Conservation (phyloP, 2,329 filamentous ascomycete species). For the Pseudocercospora fuligena region DNA sequence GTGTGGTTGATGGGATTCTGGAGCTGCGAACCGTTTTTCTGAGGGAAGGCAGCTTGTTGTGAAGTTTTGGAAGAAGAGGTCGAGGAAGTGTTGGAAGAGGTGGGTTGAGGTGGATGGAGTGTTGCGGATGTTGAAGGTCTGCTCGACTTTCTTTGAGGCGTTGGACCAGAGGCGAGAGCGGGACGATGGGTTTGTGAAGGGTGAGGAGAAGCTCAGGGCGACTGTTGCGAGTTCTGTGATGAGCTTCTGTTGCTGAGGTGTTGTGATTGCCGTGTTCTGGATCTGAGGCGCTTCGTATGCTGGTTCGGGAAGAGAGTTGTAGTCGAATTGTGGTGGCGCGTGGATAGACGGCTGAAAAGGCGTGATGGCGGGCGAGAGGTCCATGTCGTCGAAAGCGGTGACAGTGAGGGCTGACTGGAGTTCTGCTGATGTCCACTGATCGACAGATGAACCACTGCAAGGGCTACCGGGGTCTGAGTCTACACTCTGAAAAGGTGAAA, state of each 20-base stretch:
- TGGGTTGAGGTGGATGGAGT: not conserved
- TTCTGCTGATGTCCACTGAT: slow-evolving; percentile 4
- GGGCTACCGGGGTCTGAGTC: slow-evolving; percentile 3
- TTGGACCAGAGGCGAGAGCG: not conserved
- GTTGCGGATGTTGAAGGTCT: not conserved
- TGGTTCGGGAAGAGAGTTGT: not conserved
- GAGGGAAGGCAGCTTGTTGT: not conserved
- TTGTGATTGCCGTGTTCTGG: not conserved
- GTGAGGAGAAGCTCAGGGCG: not conserved
- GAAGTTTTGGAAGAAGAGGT: slow-evolving; percentile 4
- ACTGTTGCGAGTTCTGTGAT: not conserved
- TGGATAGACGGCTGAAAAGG: not conserved
- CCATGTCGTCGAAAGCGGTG: not conserved
- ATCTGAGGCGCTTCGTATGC: not conserved
- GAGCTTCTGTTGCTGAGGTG: not conserved
- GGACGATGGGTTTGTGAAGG: not conserved
- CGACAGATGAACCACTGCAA: not conserved
- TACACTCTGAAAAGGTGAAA: not conserved
- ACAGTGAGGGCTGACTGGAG: not conserved
- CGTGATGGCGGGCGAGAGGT: not conserved
- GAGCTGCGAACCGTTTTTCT: not conserved
- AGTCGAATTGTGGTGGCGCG: not conserved
- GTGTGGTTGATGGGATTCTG: slow-evolving; percentile 1
- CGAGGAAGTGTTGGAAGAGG: not conserved
- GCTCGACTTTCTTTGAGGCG: not conserved